These are phyloP conservation scores for Hypoxylon sp. DNA, from an alignment of 2,329 filamentous ascomycete genomes.

Conservation along the genomic window DNA sequence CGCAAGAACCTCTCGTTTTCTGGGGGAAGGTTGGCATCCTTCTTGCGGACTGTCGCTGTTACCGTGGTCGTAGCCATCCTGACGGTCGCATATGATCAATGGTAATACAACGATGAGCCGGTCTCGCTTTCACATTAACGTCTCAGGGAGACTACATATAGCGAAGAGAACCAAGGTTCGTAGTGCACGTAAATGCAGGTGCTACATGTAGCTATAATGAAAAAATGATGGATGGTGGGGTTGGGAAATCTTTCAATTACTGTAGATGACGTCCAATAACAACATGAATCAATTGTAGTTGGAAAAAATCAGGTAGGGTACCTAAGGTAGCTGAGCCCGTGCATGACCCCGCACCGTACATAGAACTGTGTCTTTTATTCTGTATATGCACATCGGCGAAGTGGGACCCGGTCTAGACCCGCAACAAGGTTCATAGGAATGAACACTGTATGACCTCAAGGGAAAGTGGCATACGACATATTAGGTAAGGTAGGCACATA, in stretches of 20 bases:
- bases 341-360: background rate
- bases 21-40: slow-evolving; percentile 79
- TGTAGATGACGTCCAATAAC: background rate
- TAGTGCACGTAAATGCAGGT: background rate
- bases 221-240: slow-evolving; percentile 16
- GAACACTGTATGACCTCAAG: slow-evolving; percentile 7
- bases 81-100: slow-evolving; percentile 1
- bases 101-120: background rate
- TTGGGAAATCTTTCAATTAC: slow-evolving; percentile 10
- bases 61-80: slow-evolving; percentile 73
- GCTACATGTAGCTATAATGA: background rate
- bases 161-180: background rate
- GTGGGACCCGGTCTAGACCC: too few species aligned
- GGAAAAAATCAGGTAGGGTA: too few species aligned
- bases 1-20: slow-evolving; percentile 96
- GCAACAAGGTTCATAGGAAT: too few species aligned
- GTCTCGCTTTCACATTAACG: background rate
- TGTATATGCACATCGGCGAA: background rate
- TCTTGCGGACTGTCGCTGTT: slow-evolving; percentile 77
- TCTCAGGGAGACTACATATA: background rate
- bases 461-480: background rate
- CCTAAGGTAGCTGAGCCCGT: background rate
- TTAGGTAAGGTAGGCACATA: background rate
- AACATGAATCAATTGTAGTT: too few species aligned
- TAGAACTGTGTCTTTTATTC: background rate